phyloP scores from a whole-genome alignment of 139 green algal genomes.

The Diplosphaera chodatii region DNA sequence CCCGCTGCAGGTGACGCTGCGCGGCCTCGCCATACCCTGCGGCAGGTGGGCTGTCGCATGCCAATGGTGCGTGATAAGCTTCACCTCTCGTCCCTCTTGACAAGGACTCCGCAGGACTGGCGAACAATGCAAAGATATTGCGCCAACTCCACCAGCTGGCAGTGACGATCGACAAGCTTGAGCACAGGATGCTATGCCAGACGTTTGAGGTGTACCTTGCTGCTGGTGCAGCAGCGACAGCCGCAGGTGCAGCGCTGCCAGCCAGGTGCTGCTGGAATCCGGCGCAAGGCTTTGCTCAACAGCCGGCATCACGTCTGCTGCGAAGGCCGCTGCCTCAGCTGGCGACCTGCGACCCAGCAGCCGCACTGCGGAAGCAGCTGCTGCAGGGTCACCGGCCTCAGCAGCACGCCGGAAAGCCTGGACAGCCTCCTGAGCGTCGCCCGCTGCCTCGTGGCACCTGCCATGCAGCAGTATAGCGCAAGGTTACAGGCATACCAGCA shows the following conservation, averaged over 20 bases:
- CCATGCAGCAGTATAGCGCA: no score
- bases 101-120: no score
- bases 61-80: no score
- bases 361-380: background rate
- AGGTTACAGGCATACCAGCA: no score
- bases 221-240: background rate
- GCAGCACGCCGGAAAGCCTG: background rate
- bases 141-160: no score
- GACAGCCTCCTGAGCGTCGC: background rate
- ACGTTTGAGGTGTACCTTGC: background rate
- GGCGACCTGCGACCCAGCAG: background rate
- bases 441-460: background rate
- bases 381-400: background rate
- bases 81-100: no score
- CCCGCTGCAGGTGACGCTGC: background rate
- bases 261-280: background rate
- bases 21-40: background rate
- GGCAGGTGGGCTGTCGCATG: no score
- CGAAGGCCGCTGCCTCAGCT: background rate
- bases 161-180: no score
- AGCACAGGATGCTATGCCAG: no score
- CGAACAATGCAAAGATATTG: no score
- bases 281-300: background rate
- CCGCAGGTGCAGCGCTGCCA: background rate
- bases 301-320: background rate